Conservation (phyloP, 2,329 filamentous ascomycete species). For the Coniella lustricola region DNA sequence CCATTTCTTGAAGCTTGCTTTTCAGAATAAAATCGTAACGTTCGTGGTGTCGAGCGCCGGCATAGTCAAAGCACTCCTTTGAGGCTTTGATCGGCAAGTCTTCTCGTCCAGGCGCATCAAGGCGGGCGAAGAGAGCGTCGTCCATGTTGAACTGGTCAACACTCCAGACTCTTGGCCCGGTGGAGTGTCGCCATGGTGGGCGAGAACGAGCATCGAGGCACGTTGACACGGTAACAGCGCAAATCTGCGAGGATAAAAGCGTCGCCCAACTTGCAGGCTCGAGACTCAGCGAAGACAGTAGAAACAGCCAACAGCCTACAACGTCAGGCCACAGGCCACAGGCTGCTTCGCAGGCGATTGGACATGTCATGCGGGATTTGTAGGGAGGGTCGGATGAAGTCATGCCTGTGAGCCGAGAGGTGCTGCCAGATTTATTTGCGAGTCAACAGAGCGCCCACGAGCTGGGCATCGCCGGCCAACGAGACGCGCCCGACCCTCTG, state of each 20-base stretch:
- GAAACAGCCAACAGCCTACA: background rate
- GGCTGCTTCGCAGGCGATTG: too few relatives aligned
- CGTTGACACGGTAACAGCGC: background rate
- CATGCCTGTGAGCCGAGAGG: background rate
- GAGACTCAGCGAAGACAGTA: background rate
- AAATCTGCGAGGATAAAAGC: slow-evolving; percentile 3
- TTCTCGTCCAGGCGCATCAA: too few relatives aligned
- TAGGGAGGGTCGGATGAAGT: slow-evolving; percentile 3
- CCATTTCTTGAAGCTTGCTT: too few relatives aligned
- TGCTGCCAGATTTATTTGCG: background rate
- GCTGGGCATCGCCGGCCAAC: background rate
- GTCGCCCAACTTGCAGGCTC: background rate
- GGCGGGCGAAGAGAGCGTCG: too few relatives aligned
- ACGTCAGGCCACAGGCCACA: slow-evolving; percentile 9
- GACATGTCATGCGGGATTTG: slow-evolving; percentile 6
- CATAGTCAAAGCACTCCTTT: too few relatives aligned
- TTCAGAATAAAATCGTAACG: too few relatives aligned
- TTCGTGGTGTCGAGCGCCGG: too few relatives aligned
- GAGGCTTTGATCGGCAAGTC: too few relatives aligned
- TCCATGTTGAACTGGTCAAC: too few relatives aligned
- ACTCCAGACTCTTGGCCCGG: too few relatives aligned
- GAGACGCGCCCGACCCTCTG: background rate
- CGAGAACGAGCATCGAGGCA: background rate
- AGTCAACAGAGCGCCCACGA: background rate
- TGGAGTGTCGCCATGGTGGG: background rate